These are phyloP conservation scores for Capronia coronata DNA, from an alignment of 2,329 filamentous ascomycete genomes.

Conservation along the genomic window DNA sequence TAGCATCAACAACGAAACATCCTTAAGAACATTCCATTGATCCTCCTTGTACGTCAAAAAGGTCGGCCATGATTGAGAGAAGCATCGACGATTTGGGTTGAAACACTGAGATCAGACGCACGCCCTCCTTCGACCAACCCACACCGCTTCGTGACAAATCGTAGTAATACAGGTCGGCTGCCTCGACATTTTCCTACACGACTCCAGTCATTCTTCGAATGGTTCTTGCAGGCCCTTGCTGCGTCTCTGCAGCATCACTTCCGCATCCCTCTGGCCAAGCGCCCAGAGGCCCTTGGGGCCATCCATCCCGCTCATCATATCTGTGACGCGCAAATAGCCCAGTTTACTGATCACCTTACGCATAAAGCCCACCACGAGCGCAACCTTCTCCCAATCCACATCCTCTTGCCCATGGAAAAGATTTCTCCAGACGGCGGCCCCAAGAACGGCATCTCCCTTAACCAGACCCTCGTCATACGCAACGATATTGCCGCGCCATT, in stretches of 20 bases:
- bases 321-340: constrained; percentile 3
- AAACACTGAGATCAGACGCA: background rate
- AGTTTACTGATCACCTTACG: constrained; percentile 32
- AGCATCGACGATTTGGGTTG: too few species aligned
- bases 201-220: background rate
- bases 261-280: background rate
- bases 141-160: background rate
- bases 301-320: constrained; percentile 6
- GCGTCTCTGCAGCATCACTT: constrained; percentile 4
- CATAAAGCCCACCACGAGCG: constrained; percentile 58
- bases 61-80: background rate
- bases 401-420: constrained; percentile 69
- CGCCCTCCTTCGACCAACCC: background rate
- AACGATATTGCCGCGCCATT: constrained; percentile 81
- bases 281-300: constrained; percentile 13
- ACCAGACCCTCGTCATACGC: constrained; percentile 50
- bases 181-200: background rate
- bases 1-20: background rate
- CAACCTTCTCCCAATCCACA: constrained; percentile 56
- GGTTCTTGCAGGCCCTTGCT: constrained; percentile 6
- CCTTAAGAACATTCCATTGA: background rate
- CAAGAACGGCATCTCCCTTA: constrained; percentile 43
- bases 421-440: constrained; percentile 82
- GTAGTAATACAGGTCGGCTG: background rate
- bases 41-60: background rate